phyloP scores from a whole-genome alignment of 177 flowering plant species.

The Vitis hybrid region DNA sequence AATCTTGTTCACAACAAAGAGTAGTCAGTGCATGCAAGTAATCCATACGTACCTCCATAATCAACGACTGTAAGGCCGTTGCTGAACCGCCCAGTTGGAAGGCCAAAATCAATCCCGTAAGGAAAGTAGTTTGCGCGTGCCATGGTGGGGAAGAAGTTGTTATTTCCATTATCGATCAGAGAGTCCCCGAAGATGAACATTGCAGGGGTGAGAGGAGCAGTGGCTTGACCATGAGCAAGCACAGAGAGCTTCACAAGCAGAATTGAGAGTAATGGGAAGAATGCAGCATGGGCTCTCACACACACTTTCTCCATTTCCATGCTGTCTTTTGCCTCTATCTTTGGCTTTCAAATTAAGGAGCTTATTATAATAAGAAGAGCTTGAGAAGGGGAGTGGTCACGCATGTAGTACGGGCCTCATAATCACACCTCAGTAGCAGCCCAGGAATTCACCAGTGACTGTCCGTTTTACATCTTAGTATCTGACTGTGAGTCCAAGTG shows the following conservation, averaged over 20 bases:
- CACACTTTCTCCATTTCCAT: slow-evolving; percentile 12
- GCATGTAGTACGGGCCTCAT: no score
- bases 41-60: slow-evolving; percentile 25
- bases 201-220: slow-evolving; percentile 28
- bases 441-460: no score
- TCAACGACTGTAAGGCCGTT: slow-evolving; percentile 44
- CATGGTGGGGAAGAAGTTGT: slow-evolving; percentile 26
- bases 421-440: no score
- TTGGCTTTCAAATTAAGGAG: no score
- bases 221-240: not conserved
- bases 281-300: not conserved
- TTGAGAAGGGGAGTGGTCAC: no score
- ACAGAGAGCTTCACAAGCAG: not conserved
- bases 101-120: slow-evolving; percentile 39
- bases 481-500: no score
- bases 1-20: no score
- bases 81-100: slow-evolving; percentile 36
- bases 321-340: no score
- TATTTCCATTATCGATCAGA: slow-evolving; percentile 37
- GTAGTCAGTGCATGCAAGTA: no score
- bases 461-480: no score
- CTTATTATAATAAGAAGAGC: no score
- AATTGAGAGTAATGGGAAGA: not conserved
- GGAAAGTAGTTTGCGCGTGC: slow-evolving; percentile 39
- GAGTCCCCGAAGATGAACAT: slow-evolving; percentile 46